Conservation (phyloP, 2,329 filamentous ascomycete genomes). For the Claviceps purpurea region DNA sequence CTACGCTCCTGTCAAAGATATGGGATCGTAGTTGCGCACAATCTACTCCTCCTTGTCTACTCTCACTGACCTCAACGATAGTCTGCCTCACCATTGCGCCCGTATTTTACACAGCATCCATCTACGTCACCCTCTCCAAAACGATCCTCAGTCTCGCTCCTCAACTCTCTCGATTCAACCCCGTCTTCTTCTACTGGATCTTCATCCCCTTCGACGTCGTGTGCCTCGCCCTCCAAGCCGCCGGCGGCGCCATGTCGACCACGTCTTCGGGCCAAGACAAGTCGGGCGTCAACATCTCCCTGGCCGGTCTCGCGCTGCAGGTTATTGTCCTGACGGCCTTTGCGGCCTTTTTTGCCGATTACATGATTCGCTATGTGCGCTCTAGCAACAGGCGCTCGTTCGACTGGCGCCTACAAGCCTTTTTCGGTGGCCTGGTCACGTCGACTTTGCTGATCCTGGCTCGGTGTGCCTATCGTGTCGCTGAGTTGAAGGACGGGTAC, state of each 20-base stretch:
- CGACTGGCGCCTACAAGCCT: conserved; percentile 23
- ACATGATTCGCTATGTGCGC: conserved; percentile 30
- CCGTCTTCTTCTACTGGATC: conserved; percentile 30
- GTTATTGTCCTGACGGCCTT: conserved; percentile 42
- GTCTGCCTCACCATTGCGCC: conserved; percentile 40
- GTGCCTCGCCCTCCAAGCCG: conserved; percentile 43
- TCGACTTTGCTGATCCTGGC: conserved; percentile 47
- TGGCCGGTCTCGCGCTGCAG: conserved; percentile 45
- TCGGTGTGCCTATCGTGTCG: conserved; percentile 50
- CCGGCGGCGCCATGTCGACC: conserved; percentile 40
- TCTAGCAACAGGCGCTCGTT: conserved; percentile 13
- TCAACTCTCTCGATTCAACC: conserved; percentile 29
- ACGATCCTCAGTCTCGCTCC: conserved; percentile 26
- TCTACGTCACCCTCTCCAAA: conserved; percentile 48
- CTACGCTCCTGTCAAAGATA: too few species aligned
- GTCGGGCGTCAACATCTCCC: conserved; percentile 24
- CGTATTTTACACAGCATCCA: conserved; percentile 43
- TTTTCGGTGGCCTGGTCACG: conserved; percentile 37
- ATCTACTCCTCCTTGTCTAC: not conserved
- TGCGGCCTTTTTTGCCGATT: conserved; percentile 32
- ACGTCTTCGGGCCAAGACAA: conserved; percentile 24
- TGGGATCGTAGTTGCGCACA: not conserved
- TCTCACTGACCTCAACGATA: conserved; percentile 11
- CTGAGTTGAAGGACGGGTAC: conserved; percentile 53
- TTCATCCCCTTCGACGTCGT: conserved; percentile 43